These are phyloP conservation scores for Aspergillus carbonarius DNA, from an alignment of 2,329 filamentous ascomycete genomes.

Conservation along the genomic window DNA sequence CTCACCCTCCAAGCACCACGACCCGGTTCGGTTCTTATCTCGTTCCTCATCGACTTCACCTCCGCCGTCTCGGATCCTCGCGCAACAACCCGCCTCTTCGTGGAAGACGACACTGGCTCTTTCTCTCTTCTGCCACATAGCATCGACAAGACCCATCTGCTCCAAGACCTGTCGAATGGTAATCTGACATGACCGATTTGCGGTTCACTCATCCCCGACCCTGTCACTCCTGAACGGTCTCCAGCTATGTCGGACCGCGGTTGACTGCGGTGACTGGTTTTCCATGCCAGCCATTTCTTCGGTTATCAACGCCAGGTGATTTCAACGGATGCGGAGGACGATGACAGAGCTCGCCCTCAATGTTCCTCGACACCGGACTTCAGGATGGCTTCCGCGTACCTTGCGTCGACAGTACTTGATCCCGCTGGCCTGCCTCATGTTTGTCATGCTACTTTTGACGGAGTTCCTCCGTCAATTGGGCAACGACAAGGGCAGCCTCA, in stretches of 20 bases:
- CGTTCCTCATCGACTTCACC: not conserved
- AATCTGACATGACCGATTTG: not conserved
- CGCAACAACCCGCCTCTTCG: not conserved
- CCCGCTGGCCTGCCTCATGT: slow-evolving; percentile 3
- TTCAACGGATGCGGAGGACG: not conserved
- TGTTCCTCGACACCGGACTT: slow-evolving; percentile 1
- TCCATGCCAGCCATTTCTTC: not conserved
- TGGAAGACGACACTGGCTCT: not conserved
- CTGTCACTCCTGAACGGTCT: not conserved
- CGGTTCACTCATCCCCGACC: not conserved
- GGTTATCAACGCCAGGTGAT: not conserved
- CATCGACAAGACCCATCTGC: not conserved
- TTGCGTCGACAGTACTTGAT: slow-evolving; percentile 7
- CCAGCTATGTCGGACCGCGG: not conserved
- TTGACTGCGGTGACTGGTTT: not conserved
- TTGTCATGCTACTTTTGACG: slow-evolving; percentile 1
- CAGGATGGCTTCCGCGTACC: slow-evolving; percentile 9
- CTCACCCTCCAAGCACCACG: not conserved
- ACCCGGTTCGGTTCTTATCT: slow-evolving; percentile 2
- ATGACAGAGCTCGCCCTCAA: not conserved
- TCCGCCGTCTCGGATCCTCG: not conserved
- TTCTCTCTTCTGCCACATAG: not conserved
- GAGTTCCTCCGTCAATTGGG: slow-evolving; percentile 3
- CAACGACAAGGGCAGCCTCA: slow-evolving; percentile 4
- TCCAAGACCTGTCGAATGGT: not conserved